Evolutionary conservation across 2,329 filamentous ascomycete species (phyloP), one percentile per base, ranked within the genome.

Genomic region (Leptosphaerulina australis): DNA sequence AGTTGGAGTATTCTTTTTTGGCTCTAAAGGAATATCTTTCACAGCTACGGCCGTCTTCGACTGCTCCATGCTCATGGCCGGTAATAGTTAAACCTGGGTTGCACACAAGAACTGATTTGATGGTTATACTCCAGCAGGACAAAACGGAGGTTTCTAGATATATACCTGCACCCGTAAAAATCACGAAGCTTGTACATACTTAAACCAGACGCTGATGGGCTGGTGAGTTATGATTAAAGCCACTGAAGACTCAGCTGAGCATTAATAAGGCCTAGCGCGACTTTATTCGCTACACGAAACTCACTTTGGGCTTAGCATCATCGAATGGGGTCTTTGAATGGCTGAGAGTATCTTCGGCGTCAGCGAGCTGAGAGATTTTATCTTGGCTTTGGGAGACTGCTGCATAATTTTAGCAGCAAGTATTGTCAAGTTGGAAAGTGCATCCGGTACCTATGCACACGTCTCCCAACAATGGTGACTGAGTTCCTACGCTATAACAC

Each of bases 291-390:
- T 44, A 44, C 40, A 44, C 40, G 12, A 15, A 15, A 22, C 15
- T 4, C 12, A 7, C 29, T 22, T 18, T 31, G 36, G 29, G 31
- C 17, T 7, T n/a, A 28, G 4, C 24, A 44, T 14, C 31, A 17
- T 4, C 3, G 17, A 15, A 11, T 2, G 15, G 5, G 11, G 3
- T 4, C 8, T 14, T n/a, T 29, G 3, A 44, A 10, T 36, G 30
- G 31, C 17, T 7, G 12, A 14, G 7, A 5, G 8, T n/a, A 2
- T 7, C 8, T 15, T 29, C 28, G 39, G 29, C 15, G 3, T 18
- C 24, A n/a, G 30, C 40, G 31, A 36, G 40, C 40, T 35, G 40
- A 36, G n/a, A 28, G n/a, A n/a, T n/a, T n/a, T n/a, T n/a, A n/a
- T n/a, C n/a, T n/a, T n/a, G n/a, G n/a, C n/a, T n/a, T n/a, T n/a